Evolutionary conservation across 2,329 filamentous ascomycete species (phyloP).

Genomic region (Alternaria postmessia): DNA sequence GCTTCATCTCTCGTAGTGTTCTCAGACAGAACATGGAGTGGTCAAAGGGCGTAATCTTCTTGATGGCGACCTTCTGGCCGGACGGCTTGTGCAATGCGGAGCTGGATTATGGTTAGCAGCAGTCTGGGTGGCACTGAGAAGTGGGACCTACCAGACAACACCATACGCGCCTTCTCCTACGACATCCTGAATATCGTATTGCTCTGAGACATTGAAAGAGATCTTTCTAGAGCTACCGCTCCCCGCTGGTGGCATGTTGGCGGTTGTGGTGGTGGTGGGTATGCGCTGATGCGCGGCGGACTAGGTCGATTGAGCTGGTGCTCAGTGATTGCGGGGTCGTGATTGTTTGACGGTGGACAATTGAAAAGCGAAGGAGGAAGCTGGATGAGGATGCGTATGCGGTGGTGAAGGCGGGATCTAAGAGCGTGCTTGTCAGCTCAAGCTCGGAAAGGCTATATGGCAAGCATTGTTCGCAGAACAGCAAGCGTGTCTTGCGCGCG

Average conservation of each 20-base stretch:
- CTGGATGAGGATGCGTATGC: constrained; percentile 6
- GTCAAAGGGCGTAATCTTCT: constrained; percentile 99
- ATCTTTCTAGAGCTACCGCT: constrained; percentile 80
- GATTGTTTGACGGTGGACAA: constrained; percentile 5
- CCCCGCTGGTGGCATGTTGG: constrained; percentile 49
- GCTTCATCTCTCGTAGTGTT: constrained; percentile 98
- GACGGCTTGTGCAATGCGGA: constrained; percentile 98
- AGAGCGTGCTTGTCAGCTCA: constrained; percentile 32
- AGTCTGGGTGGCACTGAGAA: constrained; percentile 5
- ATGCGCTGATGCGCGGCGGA: constrained; percentile 32
- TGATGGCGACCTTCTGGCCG: constrained; percentile 98
- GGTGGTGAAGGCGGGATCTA: constrained; percentile 18
- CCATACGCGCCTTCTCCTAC: constrained; percentile 98
- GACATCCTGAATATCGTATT: constrained; percentile 99
- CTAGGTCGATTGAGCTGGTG: constrained; percentile 23
- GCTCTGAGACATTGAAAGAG: constrained; percentile 99
- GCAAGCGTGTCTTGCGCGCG: constrained; percentile 28
- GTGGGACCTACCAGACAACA: constrained; percentile 84
- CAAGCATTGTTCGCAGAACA: constrained; percentile 28
- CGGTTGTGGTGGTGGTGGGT: constrained; percentile 21
- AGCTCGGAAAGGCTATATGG: constrained; percentile 17
- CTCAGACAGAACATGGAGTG: constrained; percentile 98
- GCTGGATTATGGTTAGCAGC: constrained; percentile 59
- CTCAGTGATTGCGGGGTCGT: constrained; percentile 21
- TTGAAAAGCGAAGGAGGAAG: constrained; percentile 3